These are phyloP conservation scores for Metschnikowia cerradonensis DNA, from an alignment of 805 yeast species.

Conservation along the genomic window DNA sequence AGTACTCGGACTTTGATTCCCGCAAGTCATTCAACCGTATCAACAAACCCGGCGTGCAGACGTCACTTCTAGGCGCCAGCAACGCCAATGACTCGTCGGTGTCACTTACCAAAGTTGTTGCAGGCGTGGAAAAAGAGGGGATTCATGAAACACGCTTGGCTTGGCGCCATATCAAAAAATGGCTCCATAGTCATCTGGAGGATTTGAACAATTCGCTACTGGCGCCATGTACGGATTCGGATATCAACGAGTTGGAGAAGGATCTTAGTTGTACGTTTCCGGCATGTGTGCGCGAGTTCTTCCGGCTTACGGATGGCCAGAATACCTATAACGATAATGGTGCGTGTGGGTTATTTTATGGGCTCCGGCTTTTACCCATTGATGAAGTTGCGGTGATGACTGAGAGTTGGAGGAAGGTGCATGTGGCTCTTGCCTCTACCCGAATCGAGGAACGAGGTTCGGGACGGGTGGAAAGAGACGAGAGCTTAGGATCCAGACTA, in stretches of 20 bases:
- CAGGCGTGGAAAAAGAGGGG: constrained; percentile 50
- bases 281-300: constrained; percentile 73
- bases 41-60: constrained; percentile 39
- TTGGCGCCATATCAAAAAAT: constrained; percentile 84
- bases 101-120: constrained; percentile 10
- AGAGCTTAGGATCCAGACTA: too few species aligned
- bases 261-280: constrained; percentile 78
- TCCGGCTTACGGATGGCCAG: constrained; percentile 88
- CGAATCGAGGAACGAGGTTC: too few species aligned
- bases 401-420: constrained; percentile 78
- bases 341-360: constrained; percentile 68
- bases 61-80: constrained; percentile 27
- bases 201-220: constrained; percentile 77
- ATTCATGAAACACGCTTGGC: constrained; percentile 72
- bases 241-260: constrained; percentile 75
- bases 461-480: too few species aligned
- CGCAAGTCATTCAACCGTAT: constrained; percentile 42
- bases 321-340: constrained; percentile 61
- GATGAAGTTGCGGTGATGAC: constrained; percentile 81
- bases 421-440: constrained; percentile 16
- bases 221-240: constrained; percentile 75
- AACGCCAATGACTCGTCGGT: constrained; percentile 24
- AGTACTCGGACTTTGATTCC: constrained; percentile 64
- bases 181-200: constrained; percentile 75
- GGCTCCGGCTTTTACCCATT: constrained; percentile 72